Evolutionary conservation across 176 grass and related monocot species (phyloP), one percentile per base, ranked within the genome.

Genomic region (Echinochloa phyllopogon): DNA sequence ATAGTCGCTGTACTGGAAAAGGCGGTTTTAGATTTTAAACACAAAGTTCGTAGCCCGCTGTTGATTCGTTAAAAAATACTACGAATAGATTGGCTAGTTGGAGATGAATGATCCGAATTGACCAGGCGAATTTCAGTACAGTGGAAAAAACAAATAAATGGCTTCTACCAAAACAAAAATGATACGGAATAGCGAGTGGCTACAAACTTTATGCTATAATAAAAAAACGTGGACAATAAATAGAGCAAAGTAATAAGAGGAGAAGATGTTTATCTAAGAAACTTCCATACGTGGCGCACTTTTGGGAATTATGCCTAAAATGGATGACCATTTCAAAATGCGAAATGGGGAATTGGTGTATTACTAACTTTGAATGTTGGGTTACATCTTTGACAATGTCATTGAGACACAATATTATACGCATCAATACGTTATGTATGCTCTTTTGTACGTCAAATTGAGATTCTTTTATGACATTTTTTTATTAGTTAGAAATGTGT

Each of bases 321-420:
- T 20, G 16, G 3, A n/a, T 6, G 9, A 44, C 10, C 3, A 69
- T 44, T 69, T 71, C 12, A 71, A 71, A 65, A 10, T 2, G 9
- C 25, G 10, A 11, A 25, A 1, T 7, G 42, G 0, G 0, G 1
- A 0, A 0, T 9, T 1, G 0, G 18, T 6, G 8, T 23, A 0
- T 4, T 23, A 13, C 23, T n/a, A n/a, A n/a, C 38, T 44, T 10
- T 14, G n/a, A 8, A 25, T 27, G 23, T 69, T 21, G 16, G 38
- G 39, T 69, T 43, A 8, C 0, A 69, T 12, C 39, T 12, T 69
- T n/a, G 20, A 69, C 20, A 21, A 67, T 6, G 13, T 24, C 7
- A 44, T 0, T 23, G 1, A 5, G 6, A 6, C 10, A 23, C 6
- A 43, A 43, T 0, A 21, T n/a, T 6, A 43, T 21, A 21, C 3